phyloP scores from a whole-genome alignment of 140 eudicot species.

The Stevia rebaudiana region DNA sequence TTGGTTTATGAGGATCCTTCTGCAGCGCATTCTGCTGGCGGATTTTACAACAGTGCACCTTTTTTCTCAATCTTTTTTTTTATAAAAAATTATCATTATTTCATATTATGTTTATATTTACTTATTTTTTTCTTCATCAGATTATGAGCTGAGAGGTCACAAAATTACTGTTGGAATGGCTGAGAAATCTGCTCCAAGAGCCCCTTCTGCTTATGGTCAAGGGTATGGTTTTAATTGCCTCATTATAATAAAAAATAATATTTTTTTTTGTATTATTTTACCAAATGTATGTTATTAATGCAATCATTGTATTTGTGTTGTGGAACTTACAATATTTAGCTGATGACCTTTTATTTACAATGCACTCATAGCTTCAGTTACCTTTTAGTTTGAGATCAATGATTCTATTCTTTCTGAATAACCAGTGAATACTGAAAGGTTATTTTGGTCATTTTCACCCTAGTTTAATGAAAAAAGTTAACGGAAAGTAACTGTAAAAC shows the following conservation, averaged over 20 bases:
- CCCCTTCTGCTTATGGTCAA: conserved; percentile 55
- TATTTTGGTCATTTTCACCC: too few species aligned
- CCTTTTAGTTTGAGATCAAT: not conserved
- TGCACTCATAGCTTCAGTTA: not conserved
- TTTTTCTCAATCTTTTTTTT: not conserved
- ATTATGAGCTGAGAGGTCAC: conserved; percentile 69
- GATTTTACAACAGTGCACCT: conserved; percentile 63
- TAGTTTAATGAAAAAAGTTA: too few species aligned
- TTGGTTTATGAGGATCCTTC: conserved; percentile 93
- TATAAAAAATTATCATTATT: not conserved
- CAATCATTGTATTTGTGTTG: not conserved
- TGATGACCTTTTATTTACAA: not conserved
- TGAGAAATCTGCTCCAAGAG: conserved; percentile 82
- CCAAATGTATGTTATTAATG: not conserved
- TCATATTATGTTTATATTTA: not conserved
- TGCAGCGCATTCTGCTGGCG: conserved; percentile 98
- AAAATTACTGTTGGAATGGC: conserved; percentile 80
- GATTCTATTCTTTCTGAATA: not conserved
- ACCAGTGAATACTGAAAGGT: too few species aligned
- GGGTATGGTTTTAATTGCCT: conserved; percentile 35
- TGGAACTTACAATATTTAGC: not conserved
- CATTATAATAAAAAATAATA: too few species aligned
- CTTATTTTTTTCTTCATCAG: conserved; percentile 33
- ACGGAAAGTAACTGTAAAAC: too few species aligned
- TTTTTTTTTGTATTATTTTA: not conserved